Base-by-base conservation (phyloP, 2,329 filamentous ascomycete genomes). In the Aspergillus udagawae region DNA sequence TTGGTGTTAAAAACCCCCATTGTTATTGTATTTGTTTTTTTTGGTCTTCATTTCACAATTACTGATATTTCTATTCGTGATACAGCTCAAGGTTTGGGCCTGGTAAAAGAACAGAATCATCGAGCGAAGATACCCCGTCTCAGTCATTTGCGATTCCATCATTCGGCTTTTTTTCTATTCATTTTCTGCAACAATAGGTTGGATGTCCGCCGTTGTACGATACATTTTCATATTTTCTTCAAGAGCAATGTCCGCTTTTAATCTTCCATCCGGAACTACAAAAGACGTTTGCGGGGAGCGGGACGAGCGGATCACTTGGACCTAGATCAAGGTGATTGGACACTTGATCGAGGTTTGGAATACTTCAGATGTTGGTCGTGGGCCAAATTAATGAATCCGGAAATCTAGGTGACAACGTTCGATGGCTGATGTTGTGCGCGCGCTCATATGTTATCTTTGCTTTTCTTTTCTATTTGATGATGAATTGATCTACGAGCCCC, bases 51-150 rank as follows among this genome's bases (percentile, higher is more conserved):
- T 41, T 44, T 54, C 32, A 42, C 38, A 32, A 50, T 25, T 42
- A 14, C 49, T 21, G 12, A 35, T 14, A 27, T 28, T 41, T n/a
- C 25, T 49, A 50, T 54, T 38, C 42, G 38, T 47, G 25, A 28
- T 70, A 59, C 62, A 92, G 90, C 87, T 93, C 76, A 92, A 92
- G 84, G 86, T 93, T 75, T 93, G 90, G 90, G 90, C 90, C 63
- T 91, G 89, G 80, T 90, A 88, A 70, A 67, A 51, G 55, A 63
- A 62, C 60, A 63, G 62, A 56, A 51, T 63, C 61, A 59, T 28
- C 53, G 59, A 66, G 64, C 64, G 65, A 69, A 68, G 69, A 71
- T 73, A 73, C 69, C 71, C 71, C 64, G 65, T 69, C 63, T 67
- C 69, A 67, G 67, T 67, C 65, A 63, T 68, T 68, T 67, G 65